Evolutionary conservation across 371 early-diverging fungal genomes (phyloP).

Genomic region (Phascolomyces articulosus): DNA sequence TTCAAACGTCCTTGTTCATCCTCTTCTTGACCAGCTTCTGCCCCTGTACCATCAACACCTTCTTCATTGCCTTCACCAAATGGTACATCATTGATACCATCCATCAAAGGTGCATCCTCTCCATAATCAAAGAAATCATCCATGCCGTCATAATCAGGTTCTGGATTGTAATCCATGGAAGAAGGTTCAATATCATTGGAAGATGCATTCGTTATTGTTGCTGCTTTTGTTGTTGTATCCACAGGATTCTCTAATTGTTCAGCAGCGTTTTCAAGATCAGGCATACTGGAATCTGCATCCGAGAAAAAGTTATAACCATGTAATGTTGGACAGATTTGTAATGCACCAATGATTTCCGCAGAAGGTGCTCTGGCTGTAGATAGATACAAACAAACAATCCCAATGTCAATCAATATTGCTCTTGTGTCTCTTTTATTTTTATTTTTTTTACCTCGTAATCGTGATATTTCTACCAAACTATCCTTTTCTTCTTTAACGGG

Average conservation of each 20-base stretch:
- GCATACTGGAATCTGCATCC: constrained; percentile 43
- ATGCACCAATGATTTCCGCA: constrained; percentile 44
- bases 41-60: constrained; percentile 25
- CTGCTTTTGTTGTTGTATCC: constrained; percentile 9
- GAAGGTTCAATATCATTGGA: no score
- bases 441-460: constrained; percentile 22
- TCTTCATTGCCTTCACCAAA: constrained; percentile 23
- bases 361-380: constrained; percentile 58
- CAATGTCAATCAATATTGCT: not conserved
- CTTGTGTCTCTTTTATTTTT: not conserved
- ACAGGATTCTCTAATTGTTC: constrained; percentile 1
- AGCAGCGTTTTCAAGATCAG: constrained; percentile 22
- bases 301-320: constrained; percentile 62
- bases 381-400: not conserved
- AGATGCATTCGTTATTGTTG: not conserved
- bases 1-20: not conserved
- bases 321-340: constrained; percentile 72
- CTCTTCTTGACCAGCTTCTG: constrained; percentile 21
- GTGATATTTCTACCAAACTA: constrained; percentile 24
- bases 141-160: constrained; percentile 19
- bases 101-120: constrained; percentile 19
- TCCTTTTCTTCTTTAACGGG: constrained; percentile 9
- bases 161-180: constrained; percentile 23
- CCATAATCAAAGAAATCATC: constrained; percentile 16
- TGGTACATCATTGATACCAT: constrained; percentile 18